These are phyloP conservation scores for Pyrenophora graminea DNA, from an alignment of 2,329 filamentous ascomycete species.

Conservation along the genomic window DNA sequence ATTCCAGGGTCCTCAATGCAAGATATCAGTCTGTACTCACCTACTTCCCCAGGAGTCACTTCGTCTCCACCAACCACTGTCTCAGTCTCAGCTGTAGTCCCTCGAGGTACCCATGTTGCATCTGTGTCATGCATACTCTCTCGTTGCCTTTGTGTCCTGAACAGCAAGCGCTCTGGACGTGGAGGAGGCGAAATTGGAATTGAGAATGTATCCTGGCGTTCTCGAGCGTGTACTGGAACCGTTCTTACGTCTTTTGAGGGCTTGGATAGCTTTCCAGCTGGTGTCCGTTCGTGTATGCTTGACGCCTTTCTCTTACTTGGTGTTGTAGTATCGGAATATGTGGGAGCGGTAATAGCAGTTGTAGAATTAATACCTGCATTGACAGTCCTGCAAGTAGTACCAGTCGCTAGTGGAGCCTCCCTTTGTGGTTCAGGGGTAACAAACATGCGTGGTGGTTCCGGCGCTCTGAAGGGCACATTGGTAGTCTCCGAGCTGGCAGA, in stretches of 20 bases:
- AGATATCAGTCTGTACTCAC: not conserved
- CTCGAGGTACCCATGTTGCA: constrained; percentile 3
- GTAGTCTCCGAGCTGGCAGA: not conserved
- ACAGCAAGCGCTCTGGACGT: not conserved
- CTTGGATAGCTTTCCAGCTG: constrained; percentile 11
- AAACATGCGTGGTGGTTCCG: constrained; percentile 2
- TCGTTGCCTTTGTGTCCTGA: not conserved
- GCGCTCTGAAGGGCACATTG: not conserved
- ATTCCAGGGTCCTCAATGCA: not conserved
- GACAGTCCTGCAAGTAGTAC: not conserved
- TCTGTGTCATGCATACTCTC: constrained; percentile 5
- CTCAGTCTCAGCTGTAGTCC: constrained; percentile 13
- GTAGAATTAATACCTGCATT: not conserved
- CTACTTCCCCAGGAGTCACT: not conserved
- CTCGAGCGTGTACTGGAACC: not conserved
- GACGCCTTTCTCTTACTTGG: constrained; percentile 16
- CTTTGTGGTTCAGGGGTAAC: not conserved
- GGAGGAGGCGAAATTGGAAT: constrained; percentile 5
- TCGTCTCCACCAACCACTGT: constrained; percentile 12
- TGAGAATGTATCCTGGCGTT: constrained; percentile 8
- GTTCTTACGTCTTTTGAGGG: constrained; percentile 1
- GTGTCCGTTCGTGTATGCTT: not conserved
- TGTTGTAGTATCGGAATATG: not conserved
- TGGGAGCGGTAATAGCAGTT: not conserved
- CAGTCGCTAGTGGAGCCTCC: not conserved